These are phyloP conservation scores for Aechmea fasciata DNA, from an alignment of 176 grass and related monocot species.

Conservation along the genomic window DNA sequence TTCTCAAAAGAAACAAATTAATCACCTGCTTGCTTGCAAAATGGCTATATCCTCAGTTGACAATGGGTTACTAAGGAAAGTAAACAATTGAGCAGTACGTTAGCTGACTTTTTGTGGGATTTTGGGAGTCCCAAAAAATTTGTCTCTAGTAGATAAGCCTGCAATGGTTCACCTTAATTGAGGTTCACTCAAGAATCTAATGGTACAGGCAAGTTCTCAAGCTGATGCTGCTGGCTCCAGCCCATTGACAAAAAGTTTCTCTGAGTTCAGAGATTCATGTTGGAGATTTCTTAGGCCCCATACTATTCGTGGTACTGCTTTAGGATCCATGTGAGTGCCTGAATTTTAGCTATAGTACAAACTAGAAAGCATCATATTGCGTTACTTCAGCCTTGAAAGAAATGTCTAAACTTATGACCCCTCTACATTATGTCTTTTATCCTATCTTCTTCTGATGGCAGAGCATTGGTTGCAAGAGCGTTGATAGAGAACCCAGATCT, in stretches of 20 bases:
- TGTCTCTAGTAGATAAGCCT: neutral
- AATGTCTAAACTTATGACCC: neutral
- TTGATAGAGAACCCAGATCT: conserved; percentile 74
- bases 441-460: conserved; percentile 25
- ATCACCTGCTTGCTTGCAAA: no score
- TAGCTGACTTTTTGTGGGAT: no score
- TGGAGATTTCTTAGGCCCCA: conserved; percentile 97
- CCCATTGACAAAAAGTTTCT: conserved; percentile 37
- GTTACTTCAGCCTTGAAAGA: conserved; percentile 3
- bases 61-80: no score
- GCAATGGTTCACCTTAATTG: neutral
- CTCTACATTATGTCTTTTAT: neutral
- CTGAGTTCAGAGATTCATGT: conserved; percentile 62
- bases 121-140: no score
- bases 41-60: no score
- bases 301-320: conserved; percentile 87
- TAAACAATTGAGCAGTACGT: no score
- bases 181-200: neutral
- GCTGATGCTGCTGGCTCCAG: conserved; percentile 41
- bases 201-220: conserved; percentile 45
- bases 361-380: neutral
- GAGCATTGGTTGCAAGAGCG: conserved; percentile 89
- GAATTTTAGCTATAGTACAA: conserved; percentile 1
- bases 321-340: conserved; percentile 66
- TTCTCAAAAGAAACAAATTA: no score